phyloP scores from a whole-genome alignment of 1,284 basidiomycete genomes.

The Fomitopsis betulina region DNA sequence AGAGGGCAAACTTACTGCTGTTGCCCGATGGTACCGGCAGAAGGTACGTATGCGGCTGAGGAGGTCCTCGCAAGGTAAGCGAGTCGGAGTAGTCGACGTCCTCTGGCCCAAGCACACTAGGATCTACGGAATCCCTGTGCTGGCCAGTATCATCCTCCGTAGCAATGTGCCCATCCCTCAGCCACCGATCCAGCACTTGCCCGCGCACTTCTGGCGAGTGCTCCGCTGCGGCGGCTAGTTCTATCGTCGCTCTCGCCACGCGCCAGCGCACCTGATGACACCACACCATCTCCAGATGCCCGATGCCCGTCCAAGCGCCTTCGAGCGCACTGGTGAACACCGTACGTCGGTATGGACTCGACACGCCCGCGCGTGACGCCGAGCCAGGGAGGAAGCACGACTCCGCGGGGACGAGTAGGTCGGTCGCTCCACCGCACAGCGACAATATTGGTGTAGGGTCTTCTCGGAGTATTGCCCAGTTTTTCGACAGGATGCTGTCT shows the following conservation, averaged over 20 bases:
- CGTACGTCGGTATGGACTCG: conserved; percentile 52
- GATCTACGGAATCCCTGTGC: conserved; percentile 1
- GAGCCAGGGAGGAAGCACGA: conserved; percentile 64
- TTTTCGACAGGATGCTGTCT: conserved; percentile 64
- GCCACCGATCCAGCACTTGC: conserved; percentile 53
- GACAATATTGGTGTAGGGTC: conserved; percentile 71
- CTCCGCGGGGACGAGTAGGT: conserved; percentile 92
- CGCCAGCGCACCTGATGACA: conserved; percentile 95
- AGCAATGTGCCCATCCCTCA: conserved; percentile 52
- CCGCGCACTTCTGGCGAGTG: conserved; percentile 27
- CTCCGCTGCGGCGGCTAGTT: conserved; percentile 43
- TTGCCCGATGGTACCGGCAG: conserved; percentile 35
- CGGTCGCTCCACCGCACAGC: conserved; percentile 89
- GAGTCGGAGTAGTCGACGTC: conserved; percentile 33
- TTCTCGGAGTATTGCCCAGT: conserved; percentile 30
- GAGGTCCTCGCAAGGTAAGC: conserved; percentile 42
- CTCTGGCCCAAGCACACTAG: conserved; percentile 19
- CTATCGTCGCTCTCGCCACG: conserved; percentile 75
- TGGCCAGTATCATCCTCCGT: neutral
- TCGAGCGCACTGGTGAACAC: conserved; percentile 87
- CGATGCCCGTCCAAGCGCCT: conserved; percentile 91
- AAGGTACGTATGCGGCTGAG: conserved; percentile 41
- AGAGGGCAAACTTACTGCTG: conserved; percentile 40
- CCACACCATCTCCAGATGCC: conserved; percentile 97
- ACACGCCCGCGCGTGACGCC: conserved; percentile 12